Evolutionary conservation across 2,329 filamentous ascomycete species (phyloP).

Genomic region (Pestalotiopsis sp.): DNA sequence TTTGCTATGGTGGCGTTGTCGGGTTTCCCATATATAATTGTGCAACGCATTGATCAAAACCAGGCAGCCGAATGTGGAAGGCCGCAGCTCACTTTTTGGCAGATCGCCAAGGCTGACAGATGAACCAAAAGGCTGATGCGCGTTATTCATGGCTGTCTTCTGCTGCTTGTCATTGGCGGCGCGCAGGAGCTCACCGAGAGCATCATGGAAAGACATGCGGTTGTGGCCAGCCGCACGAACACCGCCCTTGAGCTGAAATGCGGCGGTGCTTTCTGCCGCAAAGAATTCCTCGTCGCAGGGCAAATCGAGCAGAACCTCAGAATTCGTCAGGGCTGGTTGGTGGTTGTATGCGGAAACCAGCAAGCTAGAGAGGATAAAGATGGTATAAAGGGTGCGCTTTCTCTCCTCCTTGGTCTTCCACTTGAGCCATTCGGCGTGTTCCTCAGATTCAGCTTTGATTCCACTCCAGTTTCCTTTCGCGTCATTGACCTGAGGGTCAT

Average conservation of each 20-base stretch:
- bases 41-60: conserved; percentile 93
- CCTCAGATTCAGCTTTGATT: conserved; percentile 50
- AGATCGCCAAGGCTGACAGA: conserved; percentile 49
- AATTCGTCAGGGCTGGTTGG: conserved; percentile 87
- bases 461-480: conserved; percentile 48
- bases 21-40: conserved; percentile 98
- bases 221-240: conserved; percentile 69
- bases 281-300: conserved; percentile 94
- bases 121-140: conserved; percentile 50
- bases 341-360: conserved; percentile 93
- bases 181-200: conserved; percentile 78
- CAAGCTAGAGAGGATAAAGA: conserved; percentile 90
- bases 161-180: conserved; percentile 66
- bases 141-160: conserved; percentile 49
- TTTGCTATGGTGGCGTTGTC: conserved; percentile 84
- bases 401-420: conserved; percentile 91
- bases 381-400: conserved; percentile 87
- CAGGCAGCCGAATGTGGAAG: conserved; percentile 90
- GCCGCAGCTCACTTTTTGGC: conserved; percentile 67
- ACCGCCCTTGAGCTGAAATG: conserved; percentile 80
- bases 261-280: conserved; percentile 79
- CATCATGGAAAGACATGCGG: conserved; percentile 77
- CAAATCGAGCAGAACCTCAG: conserved; percentile 85
- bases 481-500: conserved; percentile 62
- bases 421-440: conserved; percentile 79